Conservation (phyloP, 2,329 filamentous ascomycete genomes). For the Colletotrichum sp. region DNA sequence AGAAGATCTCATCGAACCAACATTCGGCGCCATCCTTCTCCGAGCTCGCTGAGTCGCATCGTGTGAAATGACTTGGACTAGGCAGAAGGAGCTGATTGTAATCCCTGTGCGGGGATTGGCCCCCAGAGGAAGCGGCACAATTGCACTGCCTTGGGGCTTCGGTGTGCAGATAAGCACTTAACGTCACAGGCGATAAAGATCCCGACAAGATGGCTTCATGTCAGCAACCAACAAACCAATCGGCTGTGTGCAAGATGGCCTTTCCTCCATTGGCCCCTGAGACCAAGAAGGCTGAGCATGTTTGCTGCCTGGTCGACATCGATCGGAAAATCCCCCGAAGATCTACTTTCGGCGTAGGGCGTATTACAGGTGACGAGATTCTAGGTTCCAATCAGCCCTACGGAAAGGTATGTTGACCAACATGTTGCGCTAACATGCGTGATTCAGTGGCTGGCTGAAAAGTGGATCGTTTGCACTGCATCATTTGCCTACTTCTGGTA, state of each 20-base stretch:
- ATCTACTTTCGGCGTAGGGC: background rate
- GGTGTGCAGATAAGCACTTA: background rate
- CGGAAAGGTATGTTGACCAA: background rate
- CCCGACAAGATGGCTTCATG: background rate
- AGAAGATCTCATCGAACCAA: background rate
- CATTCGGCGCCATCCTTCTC: background rate
- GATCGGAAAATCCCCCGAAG: background rate
- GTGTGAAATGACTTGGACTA: background rate
- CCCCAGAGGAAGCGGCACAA: background rate
- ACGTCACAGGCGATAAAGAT: background rate
- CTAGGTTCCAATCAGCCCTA: background rate
- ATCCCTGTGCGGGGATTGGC: background rate
- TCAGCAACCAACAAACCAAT: background rate
- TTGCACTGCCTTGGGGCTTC: background rate
- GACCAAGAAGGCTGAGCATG: background rate
- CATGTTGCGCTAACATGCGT: background rate
- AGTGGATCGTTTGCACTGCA: background rate
- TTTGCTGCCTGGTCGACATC: background rate
- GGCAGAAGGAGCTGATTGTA: background rate
- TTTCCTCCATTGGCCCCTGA: background rate
- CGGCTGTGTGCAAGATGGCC: background rate
- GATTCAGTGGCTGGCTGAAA: background rate
- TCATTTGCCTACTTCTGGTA: background rate
- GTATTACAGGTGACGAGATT: background rate
- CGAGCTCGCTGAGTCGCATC: background rate